Percentiles rank a stretch among this genome's conserved stretches.
These are phyloP conservation scores for Ophiostoma piceae DNA, from an alignment of 2,329 filamentous ascomycete genomes.

Conservation along the genomic window DNA sequence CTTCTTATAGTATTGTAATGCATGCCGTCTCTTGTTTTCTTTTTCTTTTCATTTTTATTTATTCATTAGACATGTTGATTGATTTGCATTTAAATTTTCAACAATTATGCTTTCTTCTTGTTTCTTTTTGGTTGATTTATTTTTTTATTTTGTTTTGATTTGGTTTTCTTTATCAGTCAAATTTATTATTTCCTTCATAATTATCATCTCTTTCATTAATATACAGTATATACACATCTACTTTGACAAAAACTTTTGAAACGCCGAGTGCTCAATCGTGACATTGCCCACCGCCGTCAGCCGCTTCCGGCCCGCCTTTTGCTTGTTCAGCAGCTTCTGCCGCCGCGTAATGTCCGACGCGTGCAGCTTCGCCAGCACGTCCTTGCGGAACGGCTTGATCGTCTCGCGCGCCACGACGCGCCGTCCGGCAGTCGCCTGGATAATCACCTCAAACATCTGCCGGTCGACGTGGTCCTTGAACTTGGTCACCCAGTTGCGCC, in stretches of 20 bases:
- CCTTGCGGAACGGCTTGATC: conserved; percentile 93
- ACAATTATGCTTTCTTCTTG: no score
- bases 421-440: conserved; percentile 75
- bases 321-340: conserved; percentile 86
- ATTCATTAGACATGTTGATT: no score
- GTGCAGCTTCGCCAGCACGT: conserved; percentile 88
- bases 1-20: background rate
- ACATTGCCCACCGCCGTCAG: conserved; percentile 82
- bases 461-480: conserved; percentile 96
- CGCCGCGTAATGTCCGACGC: conserved; percentile 79
- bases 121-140: no score
- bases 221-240: conserved; percentile 6
- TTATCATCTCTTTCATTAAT: background rate
- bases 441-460: conserved; percentile 91
- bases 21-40: background rate
- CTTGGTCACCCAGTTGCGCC: conserved; percentile 83
- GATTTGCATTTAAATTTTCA: no score
- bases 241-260: conserved; percentile 88
- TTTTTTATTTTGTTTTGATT: no score
- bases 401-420: conserved; percentile 86
- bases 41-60: background rate
- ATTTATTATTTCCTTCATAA: background rate
- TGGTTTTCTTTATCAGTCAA: no score
- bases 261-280: conserved; percentile 91
- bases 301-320: conserved; percentile 91